A percentile compares a stretch with the other conserved stretches of the same genome.
phyloP scores from a whole-genome alignment of 257 asterid species.

The Rhazya stricta region DNA sequence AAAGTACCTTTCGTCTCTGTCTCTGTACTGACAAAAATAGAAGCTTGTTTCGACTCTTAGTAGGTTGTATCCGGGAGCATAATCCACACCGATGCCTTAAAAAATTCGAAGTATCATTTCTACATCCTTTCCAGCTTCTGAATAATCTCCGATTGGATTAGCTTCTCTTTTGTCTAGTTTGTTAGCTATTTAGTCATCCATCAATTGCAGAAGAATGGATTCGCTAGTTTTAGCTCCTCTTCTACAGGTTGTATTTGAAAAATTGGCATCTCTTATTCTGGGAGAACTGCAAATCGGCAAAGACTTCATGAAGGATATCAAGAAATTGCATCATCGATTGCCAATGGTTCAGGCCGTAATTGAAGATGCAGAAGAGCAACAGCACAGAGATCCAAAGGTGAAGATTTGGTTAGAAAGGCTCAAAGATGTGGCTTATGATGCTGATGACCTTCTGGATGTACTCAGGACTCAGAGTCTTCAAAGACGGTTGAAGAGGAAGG shows the following conservation, averaged over 20 bases:
- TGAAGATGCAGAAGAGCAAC: constrained; percentile 1
- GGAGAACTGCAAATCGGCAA: not conserved
- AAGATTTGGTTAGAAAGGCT: constrained; percentile 1
- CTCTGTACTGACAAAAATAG: too few species aligned
- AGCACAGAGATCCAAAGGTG: not conserved
- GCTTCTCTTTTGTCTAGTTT: too few species aligned
- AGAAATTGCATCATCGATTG: not conserved
- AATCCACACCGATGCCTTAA: too few species aligned
- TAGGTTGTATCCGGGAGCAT: too few species aligned
- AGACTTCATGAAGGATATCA: constrained; percentile 1
- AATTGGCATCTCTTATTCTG: not conserved
- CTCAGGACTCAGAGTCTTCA: not conserved
- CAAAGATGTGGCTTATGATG: not conserved
- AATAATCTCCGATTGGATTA: too few species aligned
- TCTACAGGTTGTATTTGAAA: not conserved
- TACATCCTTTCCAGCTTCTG: too few species aligned
- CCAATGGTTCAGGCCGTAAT: not conserved
- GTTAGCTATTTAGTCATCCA: too few species aligned
- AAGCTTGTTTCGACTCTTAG: too few species aligned
- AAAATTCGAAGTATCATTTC: too few species aligned
- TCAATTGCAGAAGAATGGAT: not conserved
- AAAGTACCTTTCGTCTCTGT: not conserved
- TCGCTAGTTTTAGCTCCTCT: not conserved
- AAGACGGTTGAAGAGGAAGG: not conserved
- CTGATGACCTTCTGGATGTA: constrained; percentile 5